Evolutionary conservation across 2,329 filamentous ascomycete genomes (phyloP), one percentile per base, ranked within the genome.

Genomic region (Berkeleyomyces basicola): DNA sequence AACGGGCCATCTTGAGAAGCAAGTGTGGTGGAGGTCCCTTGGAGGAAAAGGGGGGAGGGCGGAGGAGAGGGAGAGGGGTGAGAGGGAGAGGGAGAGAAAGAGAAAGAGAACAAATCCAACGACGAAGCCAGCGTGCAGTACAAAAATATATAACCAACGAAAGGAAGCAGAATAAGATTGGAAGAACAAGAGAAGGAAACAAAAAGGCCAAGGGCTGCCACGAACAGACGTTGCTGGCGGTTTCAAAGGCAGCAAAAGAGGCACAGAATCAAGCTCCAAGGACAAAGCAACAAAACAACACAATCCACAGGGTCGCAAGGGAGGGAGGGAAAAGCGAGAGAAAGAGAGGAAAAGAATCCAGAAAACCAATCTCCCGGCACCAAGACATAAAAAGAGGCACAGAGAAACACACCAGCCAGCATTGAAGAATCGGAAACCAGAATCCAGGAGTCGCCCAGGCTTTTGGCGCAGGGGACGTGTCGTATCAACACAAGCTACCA

Each of bases 1-100:
- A 58, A 31, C 59, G 63, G 10, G 57, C 16, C 63, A 64, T 64
- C 11, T n/a, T 61, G 51, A 37, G 14, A 10, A 14, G 33, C 47
- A 36, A 9, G 43, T n/a, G 43, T 4, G 4, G 51, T 55, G 33
- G 11, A n/a, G 46, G 23, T 47, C 16, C 37, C 36, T 9, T 10
- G 31, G 11, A 31, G 16, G 16, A 36, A 55, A 43, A n/a, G 11
- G 23, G 47, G 47, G 31, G 16, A 43, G 14, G 46, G 59, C 42
- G 31, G 11, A 31, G n/a, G 44, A 36, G 31, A 53, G 11, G 37
- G 33, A 14, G 51, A 55, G 51, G 10, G 10, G 16, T 10, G 16
- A 51, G 7, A 23, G 7, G n/a, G 10, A 61, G 42, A 37, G 43
- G 4, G 40, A 40, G 40, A 46, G 11, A 36, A 58, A 59, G 36